Percentiles rank a stretch among this genome's conserved stretches.
These are phyloP conservation scores for Coemansia aciculifera DNA, from an alignment of 192 early-diverging fungal species.

Conservation along the genomic window DNA sequence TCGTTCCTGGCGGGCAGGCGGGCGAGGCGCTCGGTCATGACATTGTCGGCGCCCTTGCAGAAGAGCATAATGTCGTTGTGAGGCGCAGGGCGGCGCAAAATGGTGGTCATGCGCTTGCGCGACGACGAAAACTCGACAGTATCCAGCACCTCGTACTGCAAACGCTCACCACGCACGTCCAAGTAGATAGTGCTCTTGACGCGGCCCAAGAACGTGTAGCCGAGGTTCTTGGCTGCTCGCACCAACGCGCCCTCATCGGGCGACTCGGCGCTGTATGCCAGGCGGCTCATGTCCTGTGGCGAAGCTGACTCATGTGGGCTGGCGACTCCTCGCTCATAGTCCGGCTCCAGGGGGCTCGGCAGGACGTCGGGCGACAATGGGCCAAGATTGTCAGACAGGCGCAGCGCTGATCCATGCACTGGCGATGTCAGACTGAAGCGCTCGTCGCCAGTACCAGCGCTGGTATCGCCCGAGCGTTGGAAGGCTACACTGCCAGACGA, in stretches of 20 bases:
- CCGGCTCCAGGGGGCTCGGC: not conserved
- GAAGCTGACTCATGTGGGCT: slow-evolving; percentile 5
- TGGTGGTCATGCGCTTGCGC: slow-evolving; percentile 94
- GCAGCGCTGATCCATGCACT: slow-evolving; percentile 3
- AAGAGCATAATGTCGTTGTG: slow-evolving; percentile 73
- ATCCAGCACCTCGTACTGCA: slow-evolving; percentile 63
- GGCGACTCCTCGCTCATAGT: not conserved
- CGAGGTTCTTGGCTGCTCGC: slow-evolving; percentile 77
- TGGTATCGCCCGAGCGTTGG: slow-evolving; percentile 13
- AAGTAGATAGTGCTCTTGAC: slow-evolving; percentile 66
- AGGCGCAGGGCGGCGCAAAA: slow-evolving; percentile 68
- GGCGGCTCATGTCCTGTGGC: slow-evolving; percentile 27
- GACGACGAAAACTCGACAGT: slow-evolving; percentile 89
- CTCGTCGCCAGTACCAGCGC: slow-evolving; percentile 7
- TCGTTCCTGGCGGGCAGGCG: slow-evolving; percentile 60
- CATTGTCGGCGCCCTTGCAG: slow-evolving; percentile 93
- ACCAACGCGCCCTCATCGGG: slow-evolving; percentile 96
- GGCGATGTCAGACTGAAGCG: slow-evolving; percentile 11
- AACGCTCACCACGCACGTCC: slow-evolving; percentile 69
- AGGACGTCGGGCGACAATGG: not conserved
- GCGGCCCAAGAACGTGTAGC: slow-evolving; percentile 79
- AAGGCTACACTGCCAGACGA: slow-evolving; percentile 20
- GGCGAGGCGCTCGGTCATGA: slow-evolving; percentile 81
- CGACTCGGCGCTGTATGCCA: slow-evolving; percentile 83
- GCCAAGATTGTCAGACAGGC: not conserved